Base-by-base conservation (phyloP, 345 rosid genomes). In the Corymbia maculata region DNA sequence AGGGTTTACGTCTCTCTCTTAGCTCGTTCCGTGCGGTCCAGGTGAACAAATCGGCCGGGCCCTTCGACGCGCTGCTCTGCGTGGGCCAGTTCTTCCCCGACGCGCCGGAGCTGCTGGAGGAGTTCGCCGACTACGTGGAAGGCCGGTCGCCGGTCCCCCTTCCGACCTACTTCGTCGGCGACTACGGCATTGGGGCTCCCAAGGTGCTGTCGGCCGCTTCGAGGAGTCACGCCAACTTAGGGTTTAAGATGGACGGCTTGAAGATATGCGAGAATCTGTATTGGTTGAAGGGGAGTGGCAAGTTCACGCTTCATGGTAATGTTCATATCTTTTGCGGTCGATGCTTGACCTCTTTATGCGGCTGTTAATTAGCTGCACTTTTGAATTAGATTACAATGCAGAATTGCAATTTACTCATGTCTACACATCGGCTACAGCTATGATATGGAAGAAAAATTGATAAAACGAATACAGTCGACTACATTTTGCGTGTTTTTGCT, bases 251-350 rank as follows among this genome's bases (percentile, higher is more conserved):
- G 95, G 99, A 96, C 79, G 97, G 98, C 1, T 87, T 96, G 49
- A 91, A 92, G 90, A 90, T 97, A 79, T 91, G 93, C 42, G 90
- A 93, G 85, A 96, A 96, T 85, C 91, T 96, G 68, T 94, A 88
- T 88, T 97, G 98, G 99, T 92, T 97, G 85, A 94, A 94, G 91
- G 98, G 99, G 93, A 96, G 99, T 88, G 99, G 98, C 89, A 97
- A 95, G 89, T 96, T 96, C 94, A 94, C 90, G 47, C 91, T 97
- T 61, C 94, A 91, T 19, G 97, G 99, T 97, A 91, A 30, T 57
- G 21, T 42, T 86, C 51, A 1, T 36, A 47, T 44, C 64, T 47
- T 36, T 75, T 5, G 44, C 47, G 26, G 45, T 36, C 42, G 42
- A 36, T 36, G 42, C 42, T 36, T 36, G 42, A 36, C 4, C 42